Conservation (phyloP, 2,329 filamentous ascomycete species). For the Xylaria sp. region DNA sequence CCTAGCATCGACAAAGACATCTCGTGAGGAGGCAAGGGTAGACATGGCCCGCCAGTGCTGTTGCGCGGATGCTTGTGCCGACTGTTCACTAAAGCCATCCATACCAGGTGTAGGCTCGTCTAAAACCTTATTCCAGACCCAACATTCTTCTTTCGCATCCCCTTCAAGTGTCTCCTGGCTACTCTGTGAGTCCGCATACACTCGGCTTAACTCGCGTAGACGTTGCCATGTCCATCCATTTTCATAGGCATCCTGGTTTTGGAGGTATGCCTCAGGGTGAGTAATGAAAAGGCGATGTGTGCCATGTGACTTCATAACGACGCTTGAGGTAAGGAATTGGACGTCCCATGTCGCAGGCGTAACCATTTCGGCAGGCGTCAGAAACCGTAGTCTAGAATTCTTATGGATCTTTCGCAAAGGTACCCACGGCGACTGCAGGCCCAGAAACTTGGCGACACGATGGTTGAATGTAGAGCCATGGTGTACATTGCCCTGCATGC, state of each 20-base stretch:
- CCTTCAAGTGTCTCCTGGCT: conserved; percentile 61
- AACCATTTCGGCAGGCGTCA: conserved; percentile 73
- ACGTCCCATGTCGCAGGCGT: conserved; percentile 75
- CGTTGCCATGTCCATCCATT: conserved; percentile 74
- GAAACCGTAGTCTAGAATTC: conserved; percentile 72
- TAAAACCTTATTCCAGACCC: conserved; percentile 69
- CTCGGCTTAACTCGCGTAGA: conserved; percentile 65
- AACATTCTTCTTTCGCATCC: conserved; percentile 68
- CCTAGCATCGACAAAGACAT: conserved; percentile 27
- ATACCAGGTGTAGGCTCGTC: conserved; percentile 59
- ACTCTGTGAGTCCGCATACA: conserved; percentile 54
- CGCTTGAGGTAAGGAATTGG: conserved; percentile 70
- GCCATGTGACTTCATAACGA: conserved; percentile 73
- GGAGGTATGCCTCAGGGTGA: conserved; percentile 75
- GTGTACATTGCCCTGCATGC: conserved; percentile 40
- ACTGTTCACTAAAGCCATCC: conserved; percentile 50
- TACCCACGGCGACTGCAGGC: conserved; percentile 72
- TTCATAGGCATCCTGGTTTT: conserved; percentile 61
- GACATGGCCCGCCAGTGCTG: conserved; percentile 47
- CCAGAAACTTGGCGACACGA: conserved; percentile 57
- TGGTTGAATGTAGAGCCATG: conserved; percentile 43
- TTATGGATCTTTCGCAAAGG: conserved; percentile 78
- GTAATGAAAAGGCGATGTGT: conserved; percentile 75
- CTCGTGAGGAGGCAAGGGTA: conserved; percentile 49
- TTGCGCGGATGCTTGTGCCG: conserved; percentile 49